These are phyloP conservation scores for Platanthera zijinensis DNA, from an alignment of 106 monocot genomes.

Conservation along the genomic window DNA sequence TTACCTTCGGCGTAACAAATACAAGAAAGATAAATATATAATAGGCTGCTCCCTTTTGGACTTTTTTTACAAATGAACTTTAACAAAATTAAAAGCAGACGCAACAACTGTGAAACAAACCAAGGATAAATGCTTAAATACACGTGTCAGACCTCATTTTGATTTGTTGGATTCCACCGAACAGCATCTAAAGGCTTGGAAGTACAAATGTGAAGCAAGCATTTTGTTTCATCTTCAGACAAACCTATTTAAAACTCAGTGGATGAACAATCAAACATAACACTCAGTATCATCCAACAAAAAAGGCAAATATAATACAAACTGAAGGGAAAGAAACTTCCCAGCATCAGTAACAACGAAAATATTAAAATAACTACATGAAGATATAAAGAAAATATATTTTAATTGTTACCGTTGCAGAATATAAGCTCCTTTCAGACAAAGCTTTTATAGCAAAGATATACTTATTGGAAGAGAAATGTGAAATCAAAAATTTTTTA, in stretches of 20 bases:
- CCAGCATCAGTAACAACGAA: neutral
- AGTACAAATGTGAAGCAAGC: conserved; percentile 52
- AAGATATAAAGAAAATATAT: neutral
- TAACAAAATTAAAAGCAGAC: neutral
- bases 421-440: neutral
- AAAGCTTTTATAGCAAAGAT: neutral
- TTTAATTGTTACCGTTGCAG: neutral
- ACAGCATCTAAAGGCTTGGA: conserved; percentile 47
- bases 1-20: too few relatives aligned
- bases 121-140: neutral
- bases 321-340: neutral
- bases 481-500: neutral
- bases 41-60: too few relatives aligned
- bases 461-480: neutral
- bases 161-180: conserved; percentile 74
- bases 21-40: too few relatives aligned
- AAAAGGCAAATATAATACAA: neutral
- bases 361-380: neutral
- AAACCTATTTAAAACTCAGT: conserved; percentile 20
- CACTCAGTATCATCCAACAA: neutral
- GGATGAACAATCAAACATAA: conserved; percentile 6
- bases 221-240: conserved; percentile 33
- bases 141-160: conserved; percentile 66
- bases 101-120: neutral
- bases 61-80: too few relatives aligned